Percentiles rank a stretch among this genome's conserved stretches.
phyloP scores from a whole-genome alignment of 257 asterid genomes.

The Echium plantagineum region DNA sequence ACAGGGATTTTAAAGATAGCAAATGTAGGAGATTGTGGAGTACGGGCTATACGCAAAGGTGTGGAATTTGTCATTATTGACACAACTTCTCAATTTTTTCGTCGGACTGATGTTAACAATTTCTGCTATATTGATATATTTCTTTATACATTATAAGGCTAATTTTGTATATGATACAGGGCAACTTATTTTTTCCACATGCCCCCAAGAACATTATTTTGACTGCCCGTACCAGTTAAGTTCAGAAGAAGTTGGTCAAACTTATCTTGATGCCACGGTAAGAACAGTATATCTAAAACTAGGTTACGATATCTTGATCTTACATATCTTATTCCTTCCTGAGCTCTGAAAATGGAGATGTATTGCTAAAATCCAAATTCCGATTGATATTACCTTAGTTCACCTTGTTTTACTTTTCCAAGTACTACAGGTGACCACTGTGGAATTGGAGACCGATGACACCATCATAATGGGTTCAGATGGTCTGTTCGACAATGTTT shows the following conservation, averaged over 20 bases:
- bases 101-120: neutral
- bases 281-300: neutral
- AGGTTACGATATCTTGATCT: neutral
- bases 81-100: too few relatives aligned
- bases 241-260: conserved; percentile 74
- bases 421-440: conserved; percentile 44
- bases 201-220: conserved; percentile 83
- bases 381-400: neutral
- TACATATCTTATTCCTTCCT: neutral
- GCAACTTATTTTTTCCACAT: conserved; percentile 55
- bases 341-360: neutral
- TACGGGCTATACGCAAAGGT: conserved; percentile 67
- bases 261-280: conserved; percentile 85
- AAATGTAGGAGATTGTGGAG: conserved; percentile 83
- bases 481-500: conserved; percentile 77
- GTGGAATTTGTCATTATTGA: neutral
- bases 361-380: neutral
- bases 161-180: conserved; percentile 24
- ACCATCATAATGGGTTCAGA: conserved; percentile 66
- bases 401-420: neutral
- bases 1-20: conserved; percentile 67
- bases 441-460: conserved; percentile 65
- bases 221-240: conserved; percentile 91
- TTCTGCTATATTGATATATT: conserved; percentile 1
- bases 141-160: neutral